Evolutionary conservation across 495 filamentous ascomycete genomes (phyloP).

Genomic region (Daldinia childiae): DNA sequence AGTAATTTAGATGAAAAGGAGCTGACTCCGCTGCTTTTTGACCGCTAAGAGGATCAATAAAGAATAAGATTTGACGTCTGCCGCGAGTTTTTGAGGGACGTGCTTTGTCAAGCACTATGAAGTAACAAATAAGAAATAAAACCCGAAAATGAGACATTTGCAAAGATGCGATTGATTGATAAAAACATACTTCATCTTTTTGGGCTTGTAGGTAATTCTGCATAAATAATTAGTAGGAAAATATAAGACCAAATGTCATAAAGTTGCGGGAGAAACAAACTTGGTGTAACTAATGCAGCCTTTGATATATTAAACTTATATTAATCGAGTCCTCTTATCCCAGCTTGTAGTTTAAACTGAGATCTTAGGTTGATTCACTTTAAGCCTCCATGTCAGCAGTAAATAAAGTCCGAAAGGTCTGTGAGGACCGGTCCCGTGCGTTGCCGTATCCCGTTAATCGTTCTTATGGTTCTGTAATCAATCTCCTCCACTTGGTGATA

Average conservation of each 20-base stretch:
- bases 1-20: conserved; percentile 15
- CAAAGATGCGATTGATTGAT: no score
- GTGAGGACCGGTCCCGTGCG: background rate
- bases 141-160: no score
- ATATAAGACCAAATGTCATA: no score
- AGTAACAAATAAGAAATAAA: no score
- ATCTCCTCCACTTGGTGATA: no score
- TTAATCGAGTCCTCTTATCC: background rate
- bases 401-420: conserved; percentile 2
- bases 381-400: background rate
- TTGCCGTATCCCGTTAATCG: background rate
- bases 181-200: no score
- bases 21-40: conserved; percentile 17
- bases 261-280: no score
- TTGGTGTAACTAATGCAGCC: no score
- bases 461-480: background rate
- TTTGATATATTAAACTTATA: no score
- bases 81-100: background rate
- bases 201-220: no score
- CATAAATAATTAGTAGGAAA: no score
- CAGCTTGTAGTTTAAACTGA: background rate
- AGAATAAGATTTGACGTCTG: background rate
- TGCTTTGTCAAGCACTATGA: no score
- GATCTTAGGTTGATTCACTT: background rate
- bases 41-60: conserved; percentile 13